Conservation (phyloP, 164 flowering plant genomes). For the Cinnamomum chago region DNA sequence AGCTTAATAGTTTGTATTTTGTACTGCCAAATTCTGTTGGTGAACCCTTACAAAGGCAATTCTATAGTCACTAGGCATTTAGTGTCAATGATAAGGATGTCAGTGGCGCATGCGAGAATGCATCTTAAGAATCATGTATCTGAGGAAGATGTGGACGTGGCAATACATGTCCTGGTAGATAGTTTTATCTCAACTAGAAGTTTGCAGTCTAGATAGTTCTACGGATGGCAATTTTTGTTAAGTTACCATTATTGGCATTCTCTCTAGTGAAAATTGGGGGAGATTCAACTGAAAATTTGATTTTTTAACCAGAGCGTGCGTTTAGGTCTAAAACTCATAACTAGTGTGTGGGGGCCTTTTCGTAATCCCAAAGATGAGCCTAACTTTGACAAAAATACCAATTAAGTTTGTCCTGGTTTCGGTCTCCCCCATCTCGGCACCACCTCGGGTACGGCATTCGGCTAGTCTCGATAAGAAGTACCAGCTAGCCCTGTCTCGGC, state of each 20-base stretch:
- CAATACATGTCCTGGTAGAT: slow-evolving; percentile 80
- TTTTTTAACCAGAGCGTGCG: background rate
- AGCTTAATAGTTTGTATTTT: too few relatives aligned
- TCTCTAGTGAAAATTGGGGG: background rate
- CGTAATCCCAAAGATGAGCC: too few relatives aligned
- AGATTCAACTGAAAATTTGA: background rate
- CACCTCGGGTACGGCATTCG: too few relatives aligned
- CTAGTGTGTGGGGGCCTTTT: too few relatives aligned
- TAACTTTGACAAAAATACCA: too few relatives aligned
- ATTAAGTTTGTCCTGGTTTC: too few relatives aligned
- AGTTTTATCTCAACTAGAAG: slow-evolving; percentile 64
- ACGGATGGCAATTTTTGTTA: slow-evolving; percentile 47
- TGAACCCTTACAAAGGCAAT: too few relatives aligned
- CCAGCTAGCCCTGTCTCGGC: too few relatives aligned
- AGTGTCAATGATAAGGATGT: slow-evolving; percentile 97
- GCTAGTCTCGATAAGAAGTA: too few relatives aligned
- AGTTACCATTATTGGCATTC: background rate
- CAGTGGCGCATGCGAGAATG: slow-evolving; percentile 98
- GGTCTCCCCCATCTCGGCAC: too few relatives aligned
- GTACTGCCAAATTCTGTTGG: too few relatives aligned
- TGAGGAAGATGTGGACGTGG: slow-evolving; percentile 96
- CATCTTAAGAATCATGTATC: slow-evolving; percentile 83
- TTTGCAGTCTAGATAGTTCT: slow-evolving; percentile 91
- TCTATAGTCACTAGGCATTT: slow-evolving; percentile 49
- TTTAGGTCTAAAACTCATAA: background rate